Evolutionary conservation across 257 asterid species (phyloP), one percentile per base, ranked within the genome.

Genomic region (Scutellaria baicalensis): DNA sequence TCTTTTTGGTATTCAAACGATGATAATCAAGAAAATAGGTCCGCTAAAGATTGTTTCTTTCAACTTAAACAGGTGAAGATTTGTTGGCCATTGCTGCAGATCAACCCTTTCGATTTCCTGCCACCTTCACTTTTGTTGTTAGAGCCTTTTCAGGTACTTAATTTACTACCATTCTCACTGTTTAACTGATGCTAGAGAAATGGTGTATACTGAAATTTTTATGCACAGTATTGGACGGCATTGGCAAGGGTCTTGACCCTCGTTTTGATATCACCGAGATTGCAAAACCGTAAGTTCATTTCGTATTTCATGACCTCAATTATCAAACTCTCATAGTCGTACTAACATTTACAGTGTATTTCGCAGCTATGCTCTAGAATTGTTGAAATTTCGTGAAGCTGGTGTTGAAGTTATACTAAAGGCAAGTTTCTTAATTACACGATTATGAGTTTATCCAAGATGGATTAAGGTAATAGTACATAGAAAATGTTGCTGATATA

Each of bases 201-300:
- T 68, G 54, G 55, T 80, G 60, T 66, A 83, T 42, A 79, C 67
- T 77, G 20, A 48, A 38, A 50, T 48, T 6, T 55, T 42, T 78
- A 23, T 61, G 58, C 64, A 40, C 91, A 93, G 99, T 94, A 61
- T 84, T 94, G 89, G 99, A 94, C 79, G 97, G 97, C 68, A 94
- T 94, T 71, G 99, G 97, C 50, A 94, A 94, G 85, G 97, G 99
- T 60, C 99, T 94, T 13, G 97, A 94, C 76, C 89, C 99, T 79
- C 96, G 96, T 62, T 94, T 94, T 83, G 99, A 94, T 73, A 94
- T 94, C 84, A 89, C 97, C 9, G 97, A 94, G 84, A 94, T 94
- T 59, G 96, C 99, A 58, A 91, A 89, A 78, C 97, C 99, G 97
- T 94, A 78, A 88, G 96, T 74, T 61, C 56, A 67, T 55, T 59